A percentile compares a stretch with the other conserved stretches of the same genome.
Evolutionary conservation across 495 filamentous ascomycete species (phyloP).

Genomic region (Penicillium psychrofluorescens): DNA sequence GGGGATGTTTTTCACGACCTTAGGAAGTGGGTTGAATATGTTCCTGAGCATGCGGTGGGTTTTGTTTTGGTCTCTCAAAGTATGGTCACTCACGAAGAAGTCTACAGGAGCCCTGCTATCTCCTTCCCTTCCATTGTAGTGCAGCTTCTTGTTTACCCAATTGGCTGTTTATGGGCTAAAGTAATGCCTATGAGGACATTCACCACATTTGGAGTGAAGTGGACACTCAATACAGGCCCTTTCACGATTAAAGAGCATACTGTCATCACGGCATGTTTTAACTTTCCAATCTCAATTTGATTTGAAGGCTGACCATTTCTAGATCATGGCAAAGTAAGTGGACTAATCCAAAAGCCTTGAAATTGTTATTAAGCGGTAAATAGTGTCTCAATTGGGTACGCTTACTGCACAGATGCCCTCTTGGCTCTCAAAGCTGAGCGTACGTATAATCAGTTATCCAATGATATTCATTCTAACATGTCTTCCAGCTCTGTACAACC

Average conservation of each 20-base stretch:
- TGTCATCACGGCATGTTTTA: constrained; percentile 54
- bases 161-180: constrained; percentile 46
- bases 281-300: too few relatives aligned
- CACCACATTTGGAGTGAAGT: constrained; percentile 44
- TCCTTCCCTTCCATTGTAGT: constrained; percentile 52
- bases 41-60: constrained; percentile 16
- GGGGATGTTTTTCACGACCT: constrained; percentile 11
- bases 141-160: constrained; percentile 56
- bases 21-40: constrained; percentile 16
- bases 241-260: constrained; percentile 68
- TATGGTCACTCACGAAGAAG: too few relatives aligned
- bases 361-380: background rate
- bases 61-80: background rate
- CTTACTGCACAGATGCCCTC: constrained; percentile 18
- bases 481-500: constrained; percentile 44
- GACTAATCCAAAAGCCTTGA: constrained; percentile 5
- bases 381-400: constrained; percentile 16
- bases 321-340: constrained; percentile 19
- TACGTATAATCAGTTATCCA: constrained; percentile 40
- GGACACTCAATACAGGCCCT: constrained; percentile 53
- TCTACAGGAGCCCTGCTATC: constrained; percentile 31
- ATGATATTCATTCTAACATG: constrained; percentile 40
- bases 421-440: constrained; percentile 13
- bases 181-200: constrained; percentile 40
- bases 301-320: background rate